Base-by-base conservation (phyloP, 2,329 filamentous ascomycete genomes). In the Fusarium verticillioides region DNA sequence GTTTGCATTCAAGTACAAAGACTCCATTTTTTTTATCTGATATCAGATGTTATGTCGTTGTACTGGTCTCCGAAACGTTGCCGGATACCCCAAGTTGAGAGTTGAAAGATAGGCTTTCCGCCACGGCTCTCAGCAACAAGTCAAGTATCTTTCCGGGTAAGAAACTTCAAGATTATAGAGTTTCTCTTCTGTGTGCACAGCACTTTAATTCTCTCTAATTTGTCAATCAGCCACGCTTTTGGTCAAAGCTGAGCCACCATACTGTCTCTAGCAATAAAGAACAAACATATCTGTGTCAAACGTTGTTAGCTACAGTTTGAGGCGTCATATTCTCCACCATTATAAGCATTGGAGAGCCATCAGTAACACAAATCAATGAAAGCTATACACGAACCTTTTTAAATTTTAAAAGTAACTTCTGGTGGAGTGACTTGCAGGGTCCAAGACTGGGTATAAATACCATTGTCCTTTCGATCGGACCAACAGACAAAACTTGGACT, bases 381-480 rank as follows among this genome's bases (percentile, higher is more conserved):
- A 13, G 5, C 19, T 28, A 6, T 21, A 9, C n/a, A 21, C 11
- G 11, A 9, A 13, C 11, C 11, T 1, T 28, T 7, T 19, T 28
- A 3, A 8, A 21, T 6, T 28, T 9, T 8, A 19, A 46, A 4
- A 46, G 18, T 19, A 46, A 21, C 11, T 21, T 26, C 5, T 28
- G 9, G 2, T 1, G 1, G 12, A 28, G 1, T 15, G 8, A 21
- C 43, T 46, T 18, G 15, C 18, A 15, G 18, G 43, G 15, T 19
- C 2, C 4, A 26, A 10, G 26, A 13, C 18, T 7, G 12, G 12
- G 28, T 30, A 49, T 49, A 49, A 49, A 16, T 11, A 4, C 19
- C 26, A 9, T 5, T 21, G 9, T 30, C 19, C 44, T 28, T 7
- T 9, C 13, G 4, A n/a, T 47, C 9, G 4, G 13, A n/a, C 28